A percentile compares a stretch with the other conserved stretches of the same genome.
Conservation (phyloP, 1,284 basidiomycete genomes). For the Ceratobasidium theobromae region DNA sequence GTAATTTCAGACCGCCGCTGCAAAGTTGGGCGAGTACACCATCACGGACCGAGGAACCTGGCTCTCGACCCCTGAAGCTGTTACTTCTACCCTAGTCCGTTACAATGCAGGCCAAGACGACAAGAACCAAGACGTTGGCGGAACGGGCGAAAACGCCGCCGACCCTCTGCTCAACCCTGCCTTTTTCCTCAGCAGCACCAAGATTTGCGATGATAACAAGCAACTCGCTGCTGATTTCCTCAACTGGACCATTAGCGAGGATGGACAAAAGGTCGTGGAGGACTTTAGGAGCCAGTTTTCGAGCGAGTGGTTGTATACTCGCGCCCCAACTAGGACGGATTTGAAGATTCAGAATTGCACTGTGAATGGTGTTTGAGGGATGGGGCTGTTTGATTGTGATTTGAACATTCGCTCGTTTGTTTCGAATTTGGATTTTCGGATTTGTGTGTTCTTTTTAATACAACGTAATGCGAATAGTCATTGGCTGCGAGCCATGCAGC, state of each 20-base stretch:
- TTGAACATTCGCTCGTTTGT: too few species aligned
- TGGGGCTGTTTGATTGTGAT: too few species aligned
- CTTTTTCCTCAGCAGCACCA: conserved; percentile 46
- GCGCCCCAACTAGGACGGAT: not conserved
- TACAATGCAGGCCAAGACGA: conserved; percentile 34
- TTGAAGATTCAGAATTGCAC: conserved; percentile 9
- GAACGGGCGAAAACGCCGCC: conserved; percentile 21
- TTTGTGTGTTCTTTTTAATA: too few species aligned
- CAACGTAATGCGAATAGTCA: too few species aligned
- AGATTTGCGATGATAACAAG: conserved; percentile 34
- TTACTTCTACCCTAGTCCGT: conserved; percentile 41
- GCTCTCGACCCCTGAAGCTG: conserved; percentile 44
- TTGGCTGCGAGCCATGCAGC: too few species aligned
- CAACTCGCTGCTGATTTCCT: conserved; percentile 46
- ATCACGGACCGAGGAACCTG: conserved; percentile 47
- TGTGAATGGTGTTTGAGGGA: not conserved
- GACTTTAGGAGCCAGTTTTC: conserved; percentile 43
- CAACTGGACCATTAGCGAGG: conserved; percentile 46
- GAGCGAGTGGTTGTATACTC: conserved; percentile 3
- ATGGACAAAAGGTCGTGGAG: conserved; percentile 49
- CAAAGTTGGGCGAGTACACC: conserved; percentile 52
- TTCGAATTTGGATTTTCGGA: too few species aligned
- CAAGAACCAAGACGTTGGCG: not conserved
- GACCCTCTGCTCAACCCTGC: conserved; percentile 51
- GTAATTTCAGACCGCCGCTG: conserved; percentile 44